phyloP scores from a whole-genome alignment of 169 alveolate genomes.

The Plasmodium vivax region DNA sequence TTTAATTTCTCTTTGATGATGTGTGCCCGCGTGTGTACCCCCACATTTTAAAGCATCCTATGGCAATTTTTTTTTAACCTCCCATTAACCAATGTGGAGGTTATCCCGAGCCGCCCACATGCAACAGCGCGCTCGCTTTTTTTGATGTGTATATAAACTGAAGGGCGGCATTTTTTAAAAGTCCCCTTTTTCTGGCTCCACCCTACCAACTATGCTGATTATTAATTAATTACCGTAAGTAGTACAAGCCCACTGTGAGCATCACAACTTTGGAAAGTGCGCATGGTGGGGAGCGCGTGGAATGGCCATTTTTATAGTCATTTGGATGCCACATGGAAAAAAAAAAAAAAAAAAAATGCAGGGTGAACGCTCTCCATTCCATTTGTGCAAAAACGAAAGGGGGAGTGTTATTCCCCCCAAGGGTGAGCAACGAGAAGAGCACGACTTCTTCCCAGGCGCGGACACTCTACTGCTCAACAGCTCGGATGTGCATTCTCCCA shows the following conservation, averaged over 20 bases:
- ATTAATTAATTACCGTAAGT: neutral
- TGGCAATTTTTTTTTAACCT: neutral
- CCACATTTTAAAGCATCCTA: neutral
- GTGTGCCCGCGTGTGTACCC: neutral
- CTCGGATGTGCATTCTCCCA: neutral
- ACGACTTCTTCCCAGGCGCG: neutral
- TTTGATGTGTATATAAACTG: neutral
- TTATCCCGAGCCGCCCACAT: neutral
- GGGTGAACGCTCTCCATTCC: neutral
- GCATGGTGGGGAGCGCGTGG: neutral
- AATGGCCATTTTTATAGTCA: neutral
- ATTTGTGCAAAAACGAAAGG: neutral
- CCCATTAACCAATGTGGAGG: neutral
- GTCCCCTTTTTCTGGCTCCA: neutral
- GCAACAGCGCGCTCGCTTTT: neutral
- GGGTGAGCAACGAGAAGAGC: neutral
- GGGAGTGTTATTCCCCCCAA: neutral
- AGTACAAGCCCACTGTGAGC: neutral
- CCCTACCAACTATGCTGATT: neutral
- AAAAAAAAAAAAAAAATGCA: neutral
- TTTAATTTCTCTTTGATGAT: neutral
- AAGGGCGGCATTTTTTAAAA: neutral
- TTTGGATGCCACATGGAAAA: neutral
- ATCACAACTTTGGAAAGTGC: neutral
- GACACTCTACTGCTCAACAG: neutral